Base-by-base conservation (phyloP, 768 basidiomycete genomes). In the Lepiota venenata region DNA sequence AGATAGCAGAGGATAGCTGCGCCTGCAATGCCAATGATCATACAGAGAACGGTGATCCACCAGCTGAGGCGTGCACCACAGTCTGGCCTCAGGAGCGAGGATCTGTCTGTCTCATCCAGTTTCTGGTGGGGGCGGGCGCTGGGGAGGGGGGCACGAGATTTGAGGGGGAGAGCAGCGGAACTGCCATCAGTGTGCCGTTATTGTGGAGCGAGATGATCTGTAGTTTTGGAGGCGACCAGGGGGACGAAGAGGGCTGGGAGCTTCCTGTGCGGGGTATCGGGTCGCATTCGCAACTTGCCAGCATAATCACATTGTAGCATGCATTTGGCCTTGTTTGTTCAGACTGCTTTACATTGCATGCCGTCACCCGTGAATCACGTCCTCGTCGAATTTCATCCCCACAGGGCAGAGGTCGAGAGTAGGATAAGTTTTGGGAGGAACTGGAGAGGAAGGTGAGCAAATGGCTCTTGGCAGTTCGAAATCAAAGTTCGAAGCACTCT, bases 151-250 rank as follows among this genome's bases (percentile, higher is more conserved):
- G 79, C 71, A 21, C 69, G 63, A 25, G 74, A 56, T 47, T 60
- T 55, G 21, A 75, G 58, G 37, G 46, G 47, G 32, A 59, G 56
- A 15, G 53, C 52, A 40, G 45, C n/a, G 43, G 53, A 39, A 49
- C 52, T 56, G 15, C 50, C 47, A 49, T 52, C 52, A 9, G 56
- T 0, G 59, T 55, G n/a, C 39, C 39, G 29, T 44, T 46, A 42
- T 38, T n/a, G 47, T 54, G 47, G 8, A 39, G 62, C 21, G 58
- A 38, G 25, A 29, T 37, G 47, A 63, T 58, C 57, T 60, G 58
- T 76, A 75, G 0, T n/a, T 76, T 63, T 1, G 84, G 82, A 7
- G 86, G 85, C 0, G 79, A 72, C 87, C 86, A 88, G 0, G 84
- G 49, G 12, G 79, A 74, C 1, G 79, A 81, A 3, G 77, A 69